Conservation (phyloP, 768 basidiomycete species). For the Leccinum imitatum region DNA sequence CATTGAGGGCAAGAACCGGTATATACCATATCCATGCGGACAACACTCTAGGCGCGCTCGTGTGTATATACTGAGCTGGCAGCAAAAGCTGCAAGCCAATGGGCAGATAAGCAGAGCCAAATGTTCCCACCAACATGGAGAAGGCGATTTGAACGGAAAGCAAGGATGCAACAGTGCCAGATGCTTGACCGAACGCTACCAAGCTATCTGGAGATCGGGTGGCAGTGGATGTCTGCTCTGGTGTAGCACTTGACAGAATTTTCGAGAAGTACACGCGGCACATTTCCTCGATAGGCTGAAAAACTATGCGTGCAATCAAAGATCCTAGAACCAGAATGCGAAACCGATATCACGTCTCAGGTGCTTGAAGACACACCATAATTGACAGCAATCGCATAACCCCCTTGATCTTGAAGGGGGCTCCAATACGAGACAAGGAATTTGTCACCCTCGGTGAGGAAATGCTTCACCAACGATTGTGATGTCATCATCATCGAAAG, state of each 20-base stretch:
- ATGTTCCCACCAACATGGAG: conserved; percentile 67
- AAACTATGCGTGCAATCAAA: conserved; percentile 85
- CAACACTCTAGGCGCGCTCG: conserved; percentile 80
- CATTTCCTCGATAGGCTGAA: conserved; percentile 95
- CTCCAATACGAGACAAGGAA: conserved; percentile 83
- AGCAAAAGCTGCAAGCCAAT: conserved; percentile 69
- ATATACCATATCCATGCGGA: conserved; percentile 84
- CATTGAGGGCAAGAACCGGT: conserved; percentile 87
- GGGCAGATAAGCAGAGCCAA: conserved; percentile 74
- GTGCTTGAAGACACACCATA: conserved; percentile 61
- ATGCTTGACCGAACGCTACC: conserved; percentile 39
- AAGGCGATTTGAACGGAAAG: conserved; percentile 66
- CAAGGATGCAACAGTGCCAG: conserved; percentile 53
- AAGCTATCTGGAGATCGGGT: not conserved
- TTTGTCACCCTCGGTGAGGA: conserved; percentile 95
- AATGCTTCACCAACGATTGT: conserved; percentile 90
- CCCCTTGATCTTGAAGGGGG: conserved; percentile 84
- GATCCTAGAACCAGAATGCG: conserved; percentile 57
- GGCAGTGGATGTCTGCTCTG: conserved; percentile 4
- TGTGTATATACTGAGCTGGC: conserved; percentile 64
- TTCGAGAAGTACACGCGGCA: conserved; percentile 87
- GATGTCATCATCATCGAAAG: conserved; percentile 82
- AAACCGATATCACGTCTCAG: not conserved
- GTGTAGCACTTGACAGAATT: conserved; percentile 38
- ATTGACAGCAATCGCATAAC: conserved; percentile 93